Evolutionary conservation across 441 rosid genomes (phyloP).

Genomic region (Populus hybrid): DNA sequence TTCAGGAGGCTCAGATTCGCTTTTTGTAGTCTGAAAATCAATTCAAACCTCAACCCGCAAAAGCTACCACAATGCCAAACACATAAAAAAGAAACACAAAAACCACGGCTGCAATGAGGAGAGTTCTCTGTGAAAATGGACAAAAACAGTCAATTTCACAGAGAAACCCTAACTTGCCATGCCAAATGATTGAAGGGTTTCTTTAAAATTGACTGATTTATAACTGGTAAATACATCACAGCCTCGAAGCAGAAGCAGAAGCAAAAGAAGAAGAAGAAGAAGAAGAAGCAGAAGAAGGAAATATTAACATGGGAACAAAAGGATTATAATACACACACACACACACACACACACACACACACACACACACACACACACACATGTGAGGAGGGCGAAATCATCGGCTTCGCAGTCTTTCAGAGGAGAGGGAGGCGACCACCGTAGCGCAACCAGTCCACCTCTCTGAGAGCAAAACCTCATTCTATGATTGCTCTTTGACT

Average conservation of each 20-base stretch:
- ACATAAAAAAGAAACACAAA: no score
- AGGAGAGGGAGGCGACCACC: conserved; percentile 13
- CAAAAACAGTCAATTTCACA: no score
- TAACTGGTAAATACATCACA: conserved; percentile 34
- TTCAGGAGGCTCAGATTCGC: not conserved
- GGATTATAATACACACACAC: not conserved
- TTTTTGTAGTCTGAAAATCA: not conserved
- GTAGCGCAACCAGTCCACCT: not conserved
- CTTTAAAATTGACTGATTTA: conserved; percentile 27
- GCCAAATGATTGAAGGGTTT: conserved; percentile 9
- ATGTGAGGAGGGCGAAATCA: not conserved
- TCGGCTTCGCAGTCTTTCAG: not conserved
- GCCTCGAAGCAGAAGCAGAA: conserved; percentile 17
- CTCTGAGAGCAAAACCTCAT: conserved; percentile 20
- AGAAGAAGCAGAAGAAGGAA: not conserved
- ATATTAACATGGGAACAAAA: not conserved
- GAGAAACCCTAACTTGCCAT: no score
- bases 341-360: no score
- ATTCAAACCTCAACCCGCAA: not conserved
- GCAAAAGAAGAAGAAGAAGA: not conserved
- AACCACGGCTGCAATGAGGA: no score
- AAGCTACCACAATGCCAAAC: not conserved
- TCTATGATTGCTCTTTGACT: not conserved
- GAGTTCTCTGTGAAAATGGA: no score
- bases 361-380: not conserved